phyloP scores from a whole-genome alignment of 1,284 basidiomycete species.

The Termitomyces sp. region DNA sequence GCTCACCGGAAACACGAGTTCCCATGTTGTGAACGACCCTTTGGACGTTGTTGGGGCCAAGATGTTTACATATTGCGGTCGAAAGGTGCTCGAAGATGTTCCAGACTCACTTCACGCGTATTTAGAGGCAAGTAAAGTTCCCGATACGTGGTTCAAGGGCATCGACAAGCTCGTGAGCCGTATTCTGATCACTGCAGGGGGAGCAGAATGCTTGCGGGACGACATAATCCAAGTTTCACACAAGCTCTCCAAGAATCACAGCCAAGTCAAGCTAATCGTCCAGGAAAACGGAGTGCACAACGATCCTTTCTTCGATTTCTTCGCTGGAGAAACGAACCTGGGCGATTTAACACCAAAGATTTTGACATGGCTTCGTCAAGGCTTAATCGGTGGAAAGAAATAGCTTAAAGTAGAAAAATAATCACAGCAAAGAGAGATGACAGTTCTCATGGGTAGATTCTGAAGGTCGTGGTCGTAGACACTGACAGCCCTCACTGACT shows the following conservation, averaged over 20 bases:
- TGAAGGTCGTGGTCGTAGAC: no score
- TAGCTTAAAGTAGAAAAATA: background rate
- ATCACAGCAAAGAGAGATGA: background rate
- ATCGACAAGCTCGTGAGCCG: constrained; percentile 26
- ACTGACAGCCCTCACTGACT: no score
- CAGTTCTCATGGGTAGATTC: background rate
- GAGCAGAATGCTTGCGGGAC: constrained; percentile 32
- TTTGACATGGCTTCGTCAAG: constrained; percentile 15
- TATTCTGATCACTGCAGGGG: constrained; percentile 34
- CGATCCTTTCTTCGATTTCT: constrained; percentile 23
- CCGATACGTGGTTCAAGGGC: constrained; percentile 31
- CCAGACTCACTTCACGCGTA: constrained; percentile 25
- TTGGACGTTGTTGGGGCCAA: constrained; percentile 27
- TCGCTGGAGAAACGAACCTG: constrained; percentile 12
- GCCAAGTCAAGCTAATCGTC: constrained; percentile 25
- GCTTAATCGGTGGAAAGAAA: background rate
- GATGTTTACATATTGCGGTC: constrained; percentile 21
- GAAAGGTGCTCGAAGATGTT: constrained; percentile 21
- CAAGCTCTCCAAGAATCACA: constrained; percentile 24
- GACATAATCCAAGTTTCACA: constrained; percentile 30
- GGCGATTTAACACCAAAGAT: constrained; percentile 18
- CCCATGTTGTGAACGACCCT: constrained; percentile 25
- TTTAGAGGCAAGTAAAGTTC: constrained; percentile 29
- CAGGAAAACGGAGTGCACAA: constrained; percentile 29
- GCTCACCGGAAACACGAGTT: constrained; percentile 23